phyloP scores from a whole-genome alignment of 495 filamentous ascomycete species.

The Chaetomium cochliodes region DNA sequence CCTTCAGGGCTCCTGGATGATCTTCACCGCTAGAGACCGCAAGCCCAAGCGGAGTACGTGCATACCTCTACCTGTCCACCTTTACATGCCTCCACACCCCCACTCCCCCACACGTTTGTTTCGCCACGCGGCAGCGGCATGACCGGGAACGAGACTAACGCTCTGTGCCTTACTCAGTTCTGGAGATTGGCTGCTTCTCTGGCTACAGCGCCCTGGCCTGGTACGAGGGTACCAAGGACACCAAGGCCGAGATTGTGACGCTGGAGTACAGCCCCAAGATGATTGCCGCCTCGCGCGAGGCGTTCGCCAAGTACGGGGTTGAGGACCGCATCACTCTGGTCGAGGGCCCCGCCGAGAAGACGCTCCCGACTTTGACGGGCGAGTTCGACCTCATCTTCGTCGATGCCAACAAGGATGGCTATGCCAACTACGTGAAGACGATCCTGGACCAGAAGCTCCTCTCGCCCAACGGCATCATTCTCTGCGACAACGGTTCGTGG shows the following conservation, averaged over 20 bases:
- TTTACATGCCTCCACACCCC: not conserved
- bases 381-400: slow-evolving; percentile 5
- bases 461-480: not conserved
- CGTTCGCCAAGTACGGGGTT: not conserved
- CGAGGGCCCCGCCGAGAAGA: slow-evolving; percentile 1
- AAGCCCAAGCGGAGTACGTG: not conserved
- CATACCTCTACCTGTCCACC: not conserved
- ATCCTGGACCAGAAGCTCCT: slow-evolving; percentile 2
- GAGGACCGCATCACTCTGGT: not conserved
- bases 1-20: slow-evolving; percentile 1
- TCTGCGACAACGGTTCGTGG: not conserved
- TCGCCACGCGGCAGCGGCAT: too few relatives aligned
- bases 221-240: not conserved
- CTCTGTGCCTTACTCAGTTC: not conserved
- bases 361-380: not conserved
- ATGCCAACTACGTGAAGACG: not conserved
- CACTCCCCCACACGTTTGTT: not conserved
- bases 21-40: not conserved
- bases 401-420: slow-evolving; percentile 1
- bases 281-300: not conserved
- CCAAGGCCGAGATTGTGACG: slow-evolving; percentile 1
- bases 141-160: not conserved
- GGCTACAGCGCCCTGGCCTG: not conserved
- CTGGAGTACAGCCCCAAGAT: not conserved
- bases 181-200: not conserved